Percentiles rank a stretch among this genome's conserved stretches.
phyloP scores from a whole-genome alignment of 2,329 filamentous ascomycete species.

The Botrytis fragariae region DNA sequence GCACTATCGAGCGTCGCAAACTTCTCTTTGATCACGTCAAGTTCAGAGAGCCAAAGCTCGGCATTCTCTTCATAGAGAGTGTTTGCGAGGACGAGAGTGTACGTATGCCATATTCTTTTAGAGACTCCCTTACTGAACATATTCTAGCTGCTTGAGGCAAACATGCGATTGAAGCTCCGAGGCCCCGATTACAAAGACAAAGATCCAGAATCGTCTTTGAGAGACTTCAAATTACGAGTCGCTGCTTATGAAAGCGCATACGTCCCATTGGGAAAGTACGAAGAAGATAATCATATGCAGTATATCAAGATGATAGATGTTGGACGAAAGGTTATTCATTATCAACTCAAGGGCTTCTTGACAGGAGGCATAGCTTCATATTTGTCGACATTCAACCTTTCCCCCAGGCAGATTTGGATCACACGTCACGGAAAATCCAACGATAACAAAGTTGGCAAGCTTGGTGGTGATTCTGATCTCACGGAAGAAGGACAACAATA shows the following conservation, averaged over 20 bases:
- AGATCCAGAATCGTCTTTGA: conserved; percentile 78
- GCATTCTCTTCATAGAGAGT: conserved; percentile 93
- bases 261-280: conserved; percentile 82
- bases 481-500: conserved; percentile 79
- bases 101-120: conserved; percentile 27
- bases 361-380: conserved; percentile 92
- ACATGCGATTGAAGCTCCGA: conserved; percentile 94
- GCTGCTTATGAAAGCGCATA: conserved; percentile 93
- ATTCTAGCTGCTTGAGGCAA: conserved; percentile 73
- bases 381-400: conserved; percentile 93
- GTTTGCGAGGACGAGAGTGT: conserved; percentile 79
- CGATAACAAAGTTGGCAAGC: conserved; percentile 83
- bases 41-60: conserved; percentile 77
- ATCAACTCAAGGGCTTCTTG: conserved; percentile 87
- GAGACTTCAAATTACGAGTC: conserved; percentile 90
- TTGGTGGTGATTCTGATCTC: conserved; percentile 85
- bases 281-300: conserved; percentile 86
- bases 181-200: conserved; percentile 95
- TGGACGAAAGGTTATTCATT: conserved; percentile 86
- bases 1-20: conserved; percentile 81
- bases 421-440: conserved; percentile 88
- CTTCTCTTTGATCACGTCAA: conserved; percentile 81
- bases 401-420: conserved; percentile 96
- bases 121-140: background rate
- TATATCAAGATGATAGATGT: conserved; percentile 98